A percentile compares a stretch with the other conserved stretches of the same genome.
Evolutionary conservation across 2,329 filamentous ascomycete species (phyloP).

Genomic region (Venturiaceae sp.): DNA sequence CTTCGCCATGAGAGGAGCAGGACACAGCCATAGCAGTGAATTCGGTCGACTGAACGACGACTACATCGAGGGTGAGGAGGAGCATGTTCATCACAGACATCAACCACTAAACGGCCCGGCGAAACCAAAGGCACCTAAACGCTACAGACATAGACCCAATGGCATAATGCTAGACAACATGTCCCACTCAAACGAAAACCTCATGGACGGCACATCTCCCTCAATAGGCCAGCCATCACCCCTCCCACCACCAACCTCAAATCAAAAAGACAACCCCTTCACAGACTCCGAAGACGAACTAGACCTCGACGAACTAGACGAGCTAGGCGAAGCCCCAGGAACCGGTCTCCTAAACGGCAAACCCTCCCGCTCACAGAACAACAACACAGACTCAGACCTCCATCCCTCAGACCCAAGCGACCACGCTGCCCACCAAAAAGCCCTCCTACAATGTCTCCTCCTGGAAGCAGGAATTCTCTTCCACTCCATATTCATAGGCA

Average conservation of each 20-base stretch:
- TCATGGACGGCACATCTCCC: conserved; percentile 4
- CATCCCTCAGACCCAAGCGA: neutral
- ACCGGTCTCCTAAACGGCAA: conserved; percentile 7
- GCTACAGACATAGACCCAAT: neutral
- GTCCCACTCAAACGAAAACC: conserved; percentile 2
- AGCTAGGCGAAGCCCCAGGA: neutral
- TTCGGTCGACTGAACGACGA: conserved; percentile 3
- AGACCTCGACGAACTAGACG: neutral
- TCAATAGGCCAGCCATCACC: conserved; percentile 7
- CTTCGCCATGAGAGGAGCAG: conserved; percentile 10
- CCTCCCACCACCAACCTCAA: neutral
- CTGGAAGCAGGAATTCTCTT: conserved; percentile 79
- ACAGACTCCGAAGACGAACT: neutral
- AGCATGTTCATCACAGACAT: neutral
- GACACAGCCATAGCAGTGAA: conserved; percentile 6
- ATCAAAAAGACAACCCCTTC: neutral
- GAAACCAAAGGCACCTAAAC: neutral
- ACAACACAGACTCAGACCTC: neutral
- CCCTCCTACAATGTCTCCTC: conserved; percentile 67
- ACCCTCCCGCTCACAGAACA: neutral
- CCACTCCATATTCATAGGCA: conserved; percentile 78
- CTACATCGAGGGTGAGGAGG: neutral
- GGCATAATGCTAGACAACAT: neutral
- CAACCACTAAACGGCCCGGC: neutral
- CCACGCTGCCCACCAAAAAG: conserved; percentile 45